A percentile compares a stretch with the other conserved stretches of the same genome.
Conservation (phyloP, 2,329 filamentous ascomycete genomes). For the Fusarium luffae region DNA sequence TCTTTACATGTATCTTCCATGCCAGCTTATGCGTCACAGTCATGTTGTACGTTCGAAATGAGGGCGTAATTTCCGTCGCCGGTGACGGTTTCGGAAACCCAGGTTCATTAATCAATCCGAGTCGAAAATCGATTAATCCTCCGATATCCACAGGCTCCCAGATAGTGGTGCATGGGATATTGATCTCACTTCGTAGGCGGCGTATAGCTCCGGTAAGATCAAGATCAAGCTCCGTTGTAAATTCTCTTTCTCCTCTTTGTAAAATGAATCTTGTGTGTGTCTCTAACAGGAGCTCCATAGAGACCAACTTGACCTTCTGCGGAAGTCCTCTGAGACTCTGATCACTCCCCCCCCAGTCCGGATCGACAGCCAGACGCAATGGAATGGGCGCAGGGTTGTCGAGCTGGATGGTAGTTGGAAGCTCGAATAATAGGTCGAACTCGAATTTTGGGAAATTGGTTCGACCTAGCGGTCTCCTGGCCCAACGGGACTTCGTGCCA, state of each 20-base stretch:
- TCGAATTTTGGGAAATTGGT: constrained; percentile 49
- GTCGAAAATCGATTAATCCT: neutral
- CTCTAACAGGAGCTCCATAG: neutral
- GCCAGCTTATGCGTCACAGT: constrained; percentile 35
- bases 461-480: constrained; percentile 47
- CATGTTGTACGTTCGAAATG: constrained; percentile 42
- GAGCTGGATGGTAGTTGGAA: constrained; percentile 48
- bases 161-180: constrained; percentile 8
- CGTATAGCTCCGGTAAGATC: neutral
- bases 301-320: constrained; percentile 26
- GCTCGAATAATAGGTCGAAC: constrained; percentile 43
- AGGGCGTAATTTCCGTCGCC: constrained; percentile 33
- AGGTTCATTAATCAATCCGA: neutral
- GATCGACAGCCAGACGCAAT: constrained; percentile 28
- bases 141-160: constrained; percentile 13
- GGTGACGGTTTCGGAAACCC: neutral
- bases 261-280: neutral
- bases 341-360: constrained; percentile 28
- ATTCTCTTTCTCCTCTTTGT: neutral
- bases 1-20: constrained; percentile 23
- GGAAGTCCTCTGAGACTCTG: constrained; percentile 13
- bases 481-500: constrained; percentile 49
- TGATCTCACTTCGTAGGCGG: accelerated
- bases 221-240: constrained; percentile 3
- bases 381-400: constrained; percentile 41